Evolutionary conservation across 2,329 filamentous ascomycete species (phyloP), one percentile per base, ranked within the genome.

Genomic region (Cladobotryum mycophilum): DNA sequence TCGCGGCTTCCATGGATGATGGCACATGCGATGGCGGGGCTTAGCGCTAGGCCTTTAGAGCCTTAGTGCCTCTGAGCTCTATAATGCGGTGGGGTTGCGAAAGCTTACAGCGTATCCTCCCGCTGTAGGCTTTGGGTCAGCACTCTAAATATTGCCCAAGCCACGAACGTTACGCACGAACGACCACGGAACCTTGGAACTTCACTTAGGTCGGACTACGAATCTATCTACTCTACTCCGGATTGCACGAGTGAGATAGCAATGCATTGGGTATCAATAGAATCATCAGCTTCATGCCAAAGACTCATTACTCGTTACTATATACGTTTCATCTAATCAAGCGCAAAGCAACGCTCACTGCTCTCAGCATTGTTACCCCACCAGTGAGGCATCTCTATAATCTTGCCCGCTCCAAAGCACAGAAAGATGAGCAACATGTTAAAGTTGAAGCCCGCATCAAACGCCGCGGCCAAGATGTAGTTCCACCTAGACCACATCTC

Each of bases 361-460:
- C 68, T 78, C 15, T 70, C 66, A 25, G 64, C 70, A 56, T 81
- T 75, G 57, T 84, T 84, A 0, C 80, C 80, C 79, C 80, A 84
- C 81, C 81, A 84, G 53, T 79, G 61, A n/a, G 79, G 79, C 80
- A 83, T 83, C 14, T 64, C 69, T 7, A 82, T 65, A 33, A 79
- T 69, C 66, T 77, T 81, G 1, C 72, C 79, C 6, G 75, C 74
- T 1, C 78, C 76, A 56, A 83, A 81, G 53, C 76, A 77, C 52
- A 83, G 60, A 61, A 83, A 84, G n/a, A 82, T 75, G 15, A 83
- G 66, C 53, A 84, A 56, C 73, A 82, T 73, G 55, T 81, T 81
- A 17, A 83, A 66, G 60, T 84, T 84, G 60, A 81, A 84, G 0
- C 78, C 80, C 0, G 80, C 79, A 61, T 84, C 80, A 56, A 82